Percentiles rank a stretch among this genome's conserved stretches.
Evolutionary conservation across 202 grass and related monocot species (phyloP).

Genomic region (Elaeis oleifera): DNA sequence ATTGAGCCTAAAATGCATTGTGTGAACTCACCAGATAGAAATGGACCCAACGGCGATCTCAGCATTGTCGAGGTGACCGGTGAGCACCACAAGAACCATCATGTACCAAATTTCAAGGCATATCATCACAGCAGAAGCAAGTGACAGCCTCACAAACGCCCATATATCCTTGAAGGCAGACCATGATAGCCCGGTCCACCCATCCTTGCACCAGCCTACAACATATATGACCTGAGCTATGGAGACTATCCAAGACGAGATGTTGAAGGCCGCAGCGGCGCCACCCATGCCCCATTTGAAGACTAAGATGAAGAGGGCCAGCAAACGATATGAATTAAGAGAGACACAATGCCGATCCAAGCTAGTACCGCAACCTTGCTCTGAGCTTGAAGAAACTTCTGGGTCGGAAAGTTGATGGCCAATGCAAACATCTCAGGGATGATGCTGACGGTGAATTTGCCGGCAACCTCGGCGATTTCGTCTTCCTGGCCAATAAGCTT

Average conservation of each 20-base stretch:
- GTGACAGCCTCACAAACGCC: slow-evolving; percentile 64
- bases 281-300: slow-evolving; percentile 57
- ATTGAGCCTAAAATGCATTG: no score
- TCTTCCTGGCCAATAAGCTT: slow-evolving; percentile 62
- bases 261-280: slow-evolving; percentile 54
- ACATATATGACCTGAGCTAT: slow-evolving; percentile 63
- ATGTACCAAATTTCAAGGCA: slow-evolving; percentile 98
- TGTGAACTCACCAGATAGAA: slow-evolving; percentile 54
- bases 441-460: slow-evolving; percentile 46
- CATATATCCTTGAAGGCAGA: slow-evolving; percentile 53
- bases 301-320: slow-evolving; percentile 46
- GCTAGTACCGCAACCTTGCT: slow-evolving; percentile 67
- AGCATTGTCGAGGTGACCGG: slow-evolving; percentile 60
- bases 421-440: slow-evolving; percentile 75
- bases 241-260: slow-evolving; percentile 41
- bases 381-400: slow-evolving; percentile 91
- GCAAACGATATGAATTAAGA: slow-evolving; percentile 45
- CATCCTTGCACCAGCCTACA: slow-evolving; percentile 50
- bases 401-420: slow-evolving; percentile 71
- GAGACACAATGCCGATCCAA: slow-evolving; percentile 47
- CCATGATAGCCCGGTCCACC: slow-evolving; percentile 60
- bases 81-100: slow-evolving; percentile 84
- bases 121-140: slow-evolving; percentile 74
- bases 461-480: slow-evolving; percentile 43
- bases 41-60: slow-evolving; percentile 84